Evolutionary conservation across 73 alveolate species (phyloP).

Genomic region (Tetrahymena thermophila): DNA sequence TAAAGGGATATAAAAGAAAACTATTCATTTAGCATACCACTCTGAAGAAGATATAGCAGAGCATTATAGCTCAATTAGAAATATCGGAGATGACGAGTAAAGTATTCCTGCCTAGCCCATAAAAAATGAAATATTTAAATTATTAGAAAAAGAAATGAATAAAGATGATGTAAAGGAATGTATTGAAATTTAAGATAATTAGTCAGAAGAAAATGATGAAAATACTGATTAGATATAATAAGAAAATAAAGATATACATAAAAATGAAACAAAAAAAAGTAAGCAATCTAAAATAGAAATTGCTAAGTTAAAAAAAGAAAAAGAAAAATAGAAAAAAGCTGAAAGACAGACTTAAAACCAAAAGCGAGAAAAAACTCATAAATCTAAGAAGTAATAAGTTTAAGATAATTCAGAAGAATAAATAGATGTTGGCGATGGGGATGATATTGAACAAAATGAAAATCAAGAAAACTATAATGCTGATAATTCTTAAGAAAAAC

Average conservation of each 20-base stretch:
- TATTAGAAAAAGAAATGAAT: conserved; percentile 8
- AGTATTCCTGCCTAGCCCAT: conserved; percentile 13
- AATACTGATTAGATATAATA: not conserved
- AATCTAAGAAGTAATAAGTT: not conserved
- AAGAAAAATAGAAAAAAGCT: not conserved
- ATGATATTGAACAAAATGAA: not conserved
- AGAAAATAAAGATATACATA: not conserved
- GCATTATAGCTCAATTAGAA: conserved; percentile 40
- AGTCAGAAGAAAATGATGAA: not conserved
- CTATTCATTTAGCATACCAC: conserved; percentile 43
- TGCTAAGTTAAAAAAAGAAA: not conserved
- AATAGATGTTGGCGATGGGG: not conserved
- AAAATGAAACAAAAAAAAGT: not conserved
- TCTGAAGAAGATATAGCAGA: conserved; percentile 30
- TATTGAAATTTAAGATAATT: not conserved
- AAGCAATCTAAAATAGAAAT: not conserved
- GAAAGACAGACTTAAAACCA: not conserved
- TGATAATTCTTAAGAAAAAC: not conserved
- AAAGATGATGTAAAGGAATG: not conserved
- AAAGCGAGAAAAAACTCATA: not conserved
- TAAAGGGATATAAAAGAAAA: conserved; percentile 2
- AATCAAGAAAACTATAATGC: not conserved
- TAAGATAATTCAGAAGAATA: not conserved
- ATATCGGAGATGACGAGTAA: conserved; percentile 28
- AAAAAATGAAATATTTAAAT: conserved; percentile 11